A percentile compares a stretch with the other conserved stretches of the same genome.
phyloP scores from a whole-genome alignment of 2,329 filamentous ascomycete species.

The Nothopassalora personata region DNA sequence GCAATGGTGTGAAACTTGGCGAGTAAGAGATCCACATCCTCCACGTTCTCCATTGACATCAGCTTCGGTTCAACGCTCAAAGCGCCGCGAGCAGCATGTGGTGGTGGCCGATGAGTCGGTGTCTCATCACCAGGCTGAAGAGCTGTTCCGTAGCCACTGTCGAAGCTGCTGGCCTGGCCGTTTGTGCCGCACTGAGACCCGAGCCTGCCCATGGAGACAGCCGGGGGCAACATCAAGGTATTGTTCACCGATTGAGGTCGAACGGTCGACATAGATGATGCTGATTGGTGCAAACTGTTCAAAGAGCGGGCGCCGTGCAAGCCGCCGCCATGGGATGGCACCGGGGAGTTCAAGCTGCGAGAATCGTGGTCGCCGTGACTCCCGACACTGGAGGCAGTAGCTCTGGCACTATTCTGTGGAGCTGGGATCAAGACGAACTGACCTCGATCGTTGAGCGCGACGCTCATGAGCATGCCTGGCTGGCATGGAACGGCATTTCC shows the following conservation, averaged over 20 bases:
- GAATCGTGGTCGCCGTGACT: not conserved
- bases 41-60: constrained; percentile 3
- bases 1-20: constrained; percentile 9
- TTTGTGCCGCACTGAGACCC: not conserved
- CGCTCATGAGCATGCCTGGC: not conserved
- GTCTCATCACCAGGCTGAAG: constrained; percentile 2
- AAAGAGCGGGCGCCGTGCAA: constrained; percentile 1
- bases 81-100: not conserved
- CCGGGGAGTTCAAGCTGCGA: not conserved
- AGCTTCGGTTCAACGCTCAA: not conserved
- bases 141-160: not conserved
- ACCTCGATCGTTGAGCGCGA: constrained; percentile 3
- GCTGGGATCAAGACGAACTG: not conserved
- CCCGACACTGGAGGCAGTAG: not conserved
- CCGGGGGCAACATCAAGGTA: not conserved
- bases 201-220: not conserved
- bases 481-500: not conserved
- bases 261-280: not conserved
- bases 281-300: not conserved
- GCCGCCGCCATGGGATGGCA: not conserved
- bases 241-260: not conserved
- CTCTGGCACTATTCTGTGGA: not conserved
- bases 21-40: constrained; percentile 6
- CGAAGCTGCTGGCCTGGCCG: not conserved
- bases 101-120: constrained; percentile 5